phyloP scores from a whole-genome alignment of 257 asterid species.

The Jacaranda mimosifolia region DNA sequence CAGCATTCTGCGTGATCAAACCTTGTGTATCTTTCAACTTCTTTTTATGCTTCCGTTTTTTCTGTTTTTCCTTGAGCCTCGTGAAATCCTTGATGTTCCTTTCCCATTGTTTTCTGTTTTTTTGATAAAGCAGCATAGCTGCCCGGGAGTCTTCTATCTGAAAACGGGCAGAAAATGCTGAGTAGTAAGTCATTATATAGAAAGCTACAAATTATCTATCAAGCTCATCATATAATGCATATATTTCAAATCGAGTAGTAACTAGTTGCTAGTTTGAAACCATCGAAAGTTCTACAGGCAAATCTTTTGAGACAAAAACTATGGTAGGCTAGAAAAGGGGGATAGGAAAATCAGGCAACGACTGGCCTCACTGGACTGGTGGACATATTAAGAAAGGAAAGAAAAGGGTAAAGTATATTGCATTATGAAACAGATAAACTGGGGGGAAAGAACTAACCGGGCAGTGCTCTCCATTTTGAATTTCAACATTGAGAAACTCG shows the following conservation, averaged over 20 bases:
- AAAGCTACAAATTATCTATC: not conserved
- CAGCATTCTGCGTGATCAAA: conserved; percentile 5
- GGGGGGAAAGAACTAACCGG: conserved; percentile 65
- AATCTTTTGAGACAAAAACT: too few species aligned
- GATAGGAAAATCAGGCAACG: not conserved
- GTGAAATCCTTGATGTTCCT: conserved; percentile 65
- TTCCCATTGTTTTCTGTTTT: conserved; percentile 77
- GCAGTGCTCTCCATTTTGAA: conserved; percentile 96
- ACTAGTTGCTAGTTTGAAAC: not conserved
- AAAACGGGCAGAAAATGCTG: not conserved
- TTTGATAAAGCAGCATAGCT: conserved; percentile 86
- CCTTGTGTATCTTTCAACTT: conserved; percentile 42
- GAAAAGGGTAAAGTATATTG: conserved; percentile 23
- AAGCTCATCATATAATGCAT: not conserved
- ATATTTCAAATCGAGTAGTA: not conserved
- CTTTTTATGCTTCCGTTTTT: conserved; percentile 61
- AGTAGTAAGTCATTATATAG: conserved; percentile 1
- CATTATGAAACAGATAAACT: not conserved
- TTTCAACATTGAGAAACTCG: conserved; percentile 72
- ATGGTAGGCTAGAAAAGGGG: too few species aligned
- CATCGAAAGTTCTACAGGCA: not conserved
- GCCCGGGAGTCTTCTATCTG: conserved; percentile 92
- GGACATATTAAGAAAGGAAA: not conserved
- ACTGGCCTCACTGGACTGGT: not conserved
- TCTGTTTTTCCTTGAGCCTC: conserved; percentile 68